phyloP scores from a whole-genome alignment of 2,329 filamentous ascomycete species.

The Sclerotinia subarctica region DNA sequence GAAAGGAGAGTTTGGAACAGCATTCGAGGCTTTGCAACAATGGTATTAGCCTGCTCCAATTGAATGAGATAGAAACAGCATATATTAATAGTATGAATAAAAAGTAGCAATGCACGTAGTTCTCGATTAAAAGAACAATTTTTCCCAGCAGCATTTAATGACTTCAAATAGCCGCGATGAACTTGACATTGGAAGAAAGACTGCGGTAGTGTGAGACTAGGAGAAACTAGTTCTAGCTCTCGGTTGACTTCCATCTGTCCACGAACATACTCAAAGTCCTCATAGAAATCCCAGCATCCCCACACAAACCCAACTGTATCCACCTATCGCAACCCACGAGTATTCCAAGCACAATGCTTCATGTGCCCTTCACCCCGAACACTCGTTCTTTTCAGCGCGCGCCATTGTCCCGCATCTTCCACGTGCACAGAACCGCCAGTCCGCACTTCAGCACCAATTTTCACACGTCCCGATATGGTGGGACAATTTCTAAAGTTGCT shows the following conservation, averaged over 20 bases:
- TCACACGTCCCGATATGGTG: not conserved
- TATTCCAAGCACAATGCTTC: not conserved
- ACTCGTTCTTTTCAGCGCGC: not conserved
- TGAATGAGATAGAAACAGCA: not conserved
- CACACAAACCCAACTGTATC: not conserved
- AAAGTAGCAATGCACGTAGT: not conserved
- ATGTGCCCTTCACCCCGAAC: not conserved
- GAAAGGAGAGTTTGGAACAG: too few species aligned
- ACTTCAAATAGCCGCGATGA: not conserved
- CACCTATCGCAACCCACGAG: not conserved
- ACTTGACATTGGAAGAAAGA: not conserved
- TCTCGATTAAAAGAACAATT: not conserved
- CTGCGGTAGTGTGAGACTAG: not conserved
- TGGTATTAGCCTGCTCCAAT: not conserved
- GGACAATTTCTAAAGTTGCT: too few species aligned
- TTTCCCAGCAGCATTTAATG: not conserved
- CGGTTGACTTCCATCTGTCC: not conserved
- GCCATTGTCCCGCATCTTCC: not conserved
- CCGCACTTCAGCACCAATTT: not conserved
- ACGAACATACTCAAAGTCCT: not conserved
- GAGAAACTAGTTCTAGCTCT: not conserved
- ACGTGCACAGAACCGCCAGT: not conserved
- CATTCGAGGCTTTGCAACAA: too few species aligned
- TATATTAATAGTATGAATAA: not conserved
- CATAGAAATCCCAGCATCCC: not conserved